Evolutionary conservation across 176 grass and related monocot species (phyloP).

Genomic region (Carex scoparia): DNA sequence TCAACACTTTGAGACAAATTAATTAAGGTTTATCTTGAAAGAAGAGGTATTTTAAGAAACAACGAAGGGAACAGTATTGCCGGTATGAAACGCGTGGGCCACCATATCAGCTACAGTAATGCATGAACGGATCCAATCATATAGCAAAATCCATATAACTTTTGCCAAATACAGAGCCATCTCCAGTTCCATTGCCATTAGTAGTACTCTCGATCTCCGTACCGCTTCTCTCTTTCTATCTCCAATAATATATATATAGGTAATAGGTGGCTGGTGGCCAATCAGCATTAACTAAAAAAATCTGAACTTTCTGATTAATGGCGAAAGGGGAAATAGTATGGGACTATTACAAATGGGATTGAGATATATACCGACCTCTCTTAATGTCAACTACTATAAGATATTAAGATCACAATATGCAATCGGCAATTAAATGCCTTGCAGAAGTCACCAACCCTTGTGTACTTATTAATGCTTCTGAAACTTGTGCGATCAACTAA

Average conservation of each 20-base stretch:
- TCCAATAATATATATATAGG: not conserved
- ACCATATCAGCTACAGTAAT: slow-evolving; percentile 7
- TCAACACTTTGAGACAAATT: not conserved
- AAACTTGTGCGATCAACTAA: not conserved
- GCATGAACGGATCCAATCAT: slow-evolving; percentile 13
- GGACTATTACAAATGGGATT: no score
- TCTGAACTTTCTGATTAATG: not conserved
- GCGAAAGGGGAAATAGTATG: not conserved
- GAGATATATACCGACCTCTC: not conserved
- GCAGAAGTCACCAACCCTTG: not conserved
- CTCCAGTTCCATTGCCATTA: slow-evolving; percentile 9
- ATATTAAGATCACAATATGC: not conserved
- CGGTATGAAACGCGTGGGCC: not conserved
- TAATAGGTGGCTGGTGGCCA: not conserved
- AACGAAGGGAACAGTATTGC: not conserved
- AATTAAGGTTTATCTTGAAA: not conserved
- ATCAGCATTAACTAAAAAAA: not conserved
- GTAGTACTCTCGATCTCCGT: not conserved
- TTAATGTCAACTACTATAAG: not conserved
- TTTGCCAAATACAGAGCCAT: not conserved
- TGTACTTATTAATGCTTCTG: not conserved
- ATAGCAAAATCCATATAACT: not conserved
- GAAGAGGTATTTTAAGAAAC: not conserved
- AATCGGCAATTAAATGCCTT: not conserved
- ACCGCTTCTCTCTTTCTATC: not conserved